A percentile compares a stretch with the other conserved stretches of the same genome.
Evolutionary conservation across 148 eudicot species (phyloP).

Genomic region (Limonium bicolor): DNA sequence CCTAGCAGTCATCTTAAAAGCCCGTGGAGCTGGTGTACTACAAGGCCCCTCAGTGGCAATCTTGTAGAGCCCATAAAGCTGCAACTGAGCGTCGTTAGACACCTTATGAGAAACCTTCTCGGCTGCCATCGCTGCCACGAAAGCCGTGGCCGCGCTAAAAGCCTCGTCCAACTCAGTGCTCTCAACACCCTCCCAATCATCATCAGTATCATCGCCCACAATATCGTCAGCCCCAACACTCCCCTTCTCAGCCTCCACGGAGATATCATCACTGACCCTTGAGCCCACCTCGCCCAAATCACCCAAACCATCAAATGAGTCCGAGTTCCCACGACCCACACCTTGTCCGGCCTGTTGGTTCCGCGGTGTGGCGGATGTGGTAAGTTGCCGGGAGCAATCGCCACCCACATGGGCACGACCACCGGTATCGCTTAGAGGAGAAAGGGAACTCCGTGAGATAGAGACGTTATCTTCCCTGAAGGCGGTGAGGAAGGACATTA

Average conservation of each 20-base stretch:
- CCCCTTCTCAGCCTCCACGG: slow-evolving; percentile 20
- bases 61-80: slow-evolving; percentile 77
- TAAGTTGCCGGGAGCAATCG: background rate
- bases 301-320: background rate
- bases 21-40: slow-evolving; percentile 54
- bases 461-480: slow-evolving; percentile 42
- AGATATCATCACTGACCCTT: slow-evolving; percentile 18
- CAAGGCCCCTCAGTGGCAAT: slow-evolving; percentile 95
- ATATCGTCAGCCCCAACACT: slow-evolving; percentile 10
- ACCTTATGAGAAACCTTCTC: slow-evolving; percentile 41
- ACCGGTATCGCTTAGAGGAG: too few relatives aligned
- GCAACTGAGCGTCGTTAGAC: slow-evolving; percentile 55
- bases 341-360: background rate
- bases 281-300: slow-evolving; percentile 19
- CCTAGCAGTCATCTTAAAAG: slow-evolving; percentile 72
- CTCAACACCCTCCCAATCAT: slow-evolving; percentile 98
- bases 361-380: slow-evolving; percentile 1
- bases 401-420: too few relatives aligned
- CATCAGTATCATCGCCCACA: slow-evolving; percentile 22
- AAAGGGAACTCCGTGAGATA: slow-evolving; percentile 9
- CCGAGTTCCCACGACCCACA: background rate
- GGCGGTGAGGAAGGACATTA: slow-evolving; percentile 60
- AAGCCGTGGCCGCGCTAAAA: slow-evolving; percentile 80
- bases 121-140: slow-evolving; percentile 72
- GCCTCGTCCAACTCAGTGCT: slow-evolving; percentile 78